Base-by-base conservation (phyloP, 2,329 filamentous ascomycete genomes). In the Fusarium irregulare region DNA sequence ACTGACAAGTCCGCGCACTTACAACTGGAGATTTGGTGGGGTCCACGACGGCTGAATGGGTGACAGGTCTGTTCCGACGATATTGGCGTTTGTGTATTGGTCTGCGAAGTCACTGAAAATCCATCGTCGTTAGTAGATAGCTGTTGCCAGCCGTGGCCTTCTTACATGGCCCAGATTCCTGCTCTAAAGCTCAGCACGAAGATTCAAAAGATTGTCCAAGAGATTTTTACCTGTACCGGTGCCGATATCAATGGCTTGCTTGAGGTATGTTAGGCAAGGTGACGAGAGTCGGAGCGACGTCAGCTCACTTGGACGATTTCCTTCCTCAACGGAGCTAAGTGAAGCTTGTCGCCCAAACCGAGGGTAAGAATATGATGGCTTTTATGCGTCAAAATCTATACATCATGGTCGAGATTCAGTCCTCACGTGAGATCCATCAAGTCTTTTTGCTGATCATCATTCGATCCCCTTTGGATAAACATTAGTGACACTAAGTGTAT, bases 51-150 rank as follows among this genome's bases (percentile, higher is more conserved):
- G 64, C 2, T 66, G 62, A 0, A 66, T 66, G 1, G 62, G 86
- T 7, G 84, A 87, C 6, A 89, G 81, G 68, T 89, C 87, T 3
- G 85, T 87, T 40, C 87, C 87, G 34, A 83, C 80, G 3, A 78
- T 83, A 76, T 75, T 79, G 54, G 75, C 82, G 64, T 79, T 72
- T 12, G 85, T 84, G 41, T 83, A 83, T 4, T 81, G 63, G 56
- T 86, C 76, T 59, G 81, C 76, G 25, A 81, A 76, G 62, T 88
- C 87, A 65, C 89, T 89, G 4, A 6, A 7, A 3, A 2, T 20
- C 13, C 1, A 4, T 3, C 5, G 3, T 30, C 0, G 6, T 60
- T 20, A 66, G 55, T 21, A 4, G 20, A 14, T 8, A 20, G 8
- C 1, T 11, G 2, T 12, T 1, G 1, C 2, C 7, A 1, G 11